Evolutionary conservation across 805 yeast genomes (phyloP), one percentile per base, ranked within the genome.

Genomic region (Metschnikowia anglica): DNA sequence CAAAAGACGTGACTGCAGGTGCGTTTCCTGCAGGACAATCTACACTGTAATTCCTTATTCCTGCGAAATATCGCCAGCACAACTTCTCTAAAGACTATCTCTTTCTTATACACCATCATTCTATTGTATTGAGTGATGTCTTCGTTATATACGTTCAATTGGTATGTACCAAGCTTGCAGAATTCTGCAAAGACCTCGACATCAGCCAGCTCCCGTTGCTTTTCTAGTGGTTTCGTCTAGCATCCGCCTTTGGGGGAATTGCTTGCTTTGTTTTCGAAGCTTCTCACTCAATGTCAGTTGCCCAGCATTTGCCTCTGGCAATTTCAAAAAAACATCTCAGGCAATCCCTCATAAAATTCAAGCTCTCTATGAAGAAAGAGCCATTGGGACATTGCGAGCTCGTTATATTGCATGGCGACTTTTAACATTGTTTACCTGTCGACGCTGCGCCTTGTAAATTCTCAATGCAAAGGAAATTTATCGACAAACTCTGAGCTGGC

Each of bases 111-210:
- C 20, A 24, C 15, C 37, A 8, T 28, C 26, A 25, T 26, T 28
- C 12, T 25, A 25, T 25, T 13, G 10, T 21, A 17, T 12, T 18
- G 12, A 18, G 37, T 41, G 34, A 66, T 65, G 70, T 62, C 70
- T 29, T 52, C 64, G 35, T 55, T 54, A 39, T 68, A 56, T 49
- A 66, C 68, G 24, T 68, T 68, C 56, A 64, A 62, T 57, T 68
- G 73, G 73, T 67, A 67, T 52, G 73, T 65, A 13, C 13, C 16
- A 17, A 23, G 3, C 5, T 2, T 12, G 8, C 15, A 31, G 2
- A 9, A 10, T 31, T 7, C 8, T 4, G 6, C n/a, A 2, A 15
- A 11, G 16, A 13, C 16, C 32, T 15, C 5, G 16, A 11, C 2
- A 18, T 32, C 7, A 7, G 24, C 23, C 18, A 5, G 24, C 7